Base-by-base conservation (phyloP, 164 flowering plant species). In the Piper longum region DNA sequence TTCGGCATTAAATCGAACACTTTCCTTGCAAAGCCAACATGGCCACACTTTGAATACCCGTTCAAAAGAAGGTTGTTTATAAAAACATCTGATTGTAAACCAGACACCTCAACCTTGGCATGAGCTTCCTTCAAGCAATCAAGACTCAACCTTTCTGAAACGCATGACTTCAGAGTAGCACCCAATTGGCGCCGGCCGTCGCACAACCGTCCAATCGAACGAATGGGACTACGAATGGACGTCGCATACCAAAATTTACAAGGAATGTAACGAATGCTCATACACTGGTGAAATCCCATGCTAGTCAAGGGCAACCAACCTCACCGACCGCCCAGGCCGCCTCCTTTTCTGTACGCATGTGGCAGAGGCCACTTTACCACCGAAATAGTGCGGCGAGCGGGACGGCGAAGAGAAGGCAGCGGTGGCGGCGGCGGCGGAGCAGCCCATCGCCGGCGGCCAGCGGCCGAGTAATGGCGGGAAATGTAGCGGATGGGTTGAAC, bases 1-100 rank as follows among this genome's bases (percentile, higher is more conserved):
- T 78, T 64, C 65, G 77, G 66, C 85, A 84, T 82, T 75, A 48
- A 59, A 70, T 77, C 89, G 54, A 84, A 84, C 80, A 86, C 8
- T 18, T 16, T 7, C 19, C 76, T 64, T 16, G 87, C 92, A 64
- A 63, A 19, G 1, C 18, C 1, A 14, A 81, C 11, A 60, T 60
- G 18, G 17, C 60, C 71, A 3, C 66, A 58, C 70, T 76, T 84
- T 0, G 84, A 75, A 57, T 78, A 86, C 0, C 44, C 7, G 9
- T 59, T 26, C 0, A 84, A 64, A 2, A 86, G 77, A 62, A 77
- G 60, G 66, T 84, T 84, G 52, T 54, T 57, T 39, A 86, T 63
- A 59, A 74, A 83, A 13, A 71, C 63, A 64, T 86, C 85, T 3
- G 67, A 74, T 3, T 65, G 75, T 61, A 80, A 69, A 0, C 93